Percentiles rank a stretch among this genome's conserved stretches.
These are phyloP conservation scores for Phaeotremella skinneri DNA, from an alignment of 768 basidiomycete genomes.

Conservation along the genomic window DNA sequence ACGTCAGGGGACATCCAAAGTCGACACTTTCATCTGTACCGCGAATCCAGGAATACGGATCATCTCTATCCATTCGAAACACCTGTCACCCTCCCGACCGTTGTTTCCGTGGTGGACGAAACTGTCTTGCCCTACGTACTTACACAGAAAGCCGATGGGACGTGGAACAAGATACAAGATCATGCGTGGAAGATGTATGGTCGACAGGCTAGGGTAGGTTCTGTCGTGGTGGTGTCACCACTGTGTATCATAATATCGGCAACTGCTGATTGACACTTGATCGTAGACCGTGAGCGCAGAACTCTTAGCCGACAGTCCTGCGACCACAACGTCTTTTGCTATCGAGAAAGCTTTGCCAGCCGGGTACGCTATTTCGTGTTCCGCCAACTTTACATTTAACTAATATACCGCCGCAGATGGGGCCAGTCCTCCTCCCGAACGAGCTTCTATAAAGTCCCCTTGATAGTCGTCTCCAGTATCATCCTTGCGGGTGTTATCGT, in stretches of 20 bases:
- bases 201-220: conserved; percentile 28
- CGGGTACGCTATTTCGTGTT: conserved; percentile 21
- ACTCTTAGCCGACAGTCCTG: conserved; percentile 17
- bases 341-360: conserved; percentile 39
- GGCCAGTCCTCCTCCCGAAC: conserved; percentile 42
- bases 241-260: neutral
- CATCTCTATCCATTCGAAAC: conserved; percentile 16
- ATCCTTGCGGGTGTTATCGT: conserved; percentile 42
- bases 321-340: conserved; percentile 20
- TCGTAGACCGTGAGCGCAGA: neutral
- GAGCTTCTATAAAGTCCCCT: conserved; percentile 45
- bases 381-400: neutral
- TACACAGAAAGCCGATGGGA: conserved; percentile 22
- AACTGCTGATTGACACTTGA: neutral
- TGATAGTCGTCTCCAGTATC: conserved; percentile 46
- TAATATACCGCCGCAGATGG: conserved; percentile 26
- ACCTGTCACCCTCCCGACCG: conserved; percentile 20
- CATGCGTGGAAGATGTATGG: conserved; percentile 42
- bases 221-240: neutral
- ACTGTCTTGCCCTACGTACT: conserved; percentile 31
- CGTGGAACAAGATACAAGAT: conserved; percentile 28
- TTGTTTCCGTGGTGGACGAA: conserved; percentile 12
- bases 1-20: neutral
- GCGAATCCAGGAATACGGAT: conserved; percentile 12
- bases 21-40: conserved; percentile 3